Evolutionary conservation across 768 basidiomycete genomes (phyloP).

Genomic region (Boletus reticulatus): DNA sequence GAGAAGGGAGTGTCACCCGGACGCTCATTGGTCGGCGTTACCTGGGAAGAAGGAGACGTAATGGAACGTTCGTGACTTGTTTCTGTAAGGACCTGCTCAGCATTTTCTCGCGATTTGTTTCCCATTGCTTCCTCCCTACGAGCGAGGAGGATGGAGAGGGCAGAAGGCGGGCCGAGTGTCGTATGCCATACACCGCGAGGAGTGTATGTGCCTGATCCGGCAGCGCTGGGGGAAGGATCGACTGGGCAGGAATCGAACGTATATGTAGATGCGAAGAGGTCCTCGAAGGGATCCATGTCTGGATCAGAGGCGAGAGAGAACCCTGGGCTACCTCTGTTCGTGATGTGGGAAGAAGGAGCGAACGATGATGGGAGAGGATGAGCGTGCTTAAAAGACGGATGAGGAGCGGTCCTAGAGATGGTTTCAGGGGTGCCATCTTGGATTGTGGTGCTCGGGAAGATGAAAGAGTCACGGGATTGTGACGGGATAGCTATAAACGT

Average conservation of each 20-base stretch:
- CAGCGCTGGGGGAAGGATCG: slow-evolving; percentile 1
- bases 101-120: background rate
- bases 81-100: background rate
- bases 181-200: slow-evolving; percentile 23
- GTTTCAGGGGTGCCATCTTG: slow-evolving; percentile 26
- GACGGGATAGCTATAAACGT: slow-evolving; percentile 25
- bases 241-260: slow-evolving; percentile 23
- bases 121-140: slow-evolving; percentile 12
- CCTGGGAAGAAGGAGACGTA: slow-evolving; percentile 7
- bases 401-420: slow-evolving; percentile 13
- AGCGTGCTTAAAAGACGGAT: slow-evolving; percentile 16
- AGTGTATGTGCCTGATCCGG: slow-evolving; percentile 16
- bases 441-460: slow-evolving; percentile 34
- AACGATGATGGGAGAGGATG: slow-evolving; percentile 24
- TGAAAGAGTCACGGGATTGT: slow-evolving; percentile 36
- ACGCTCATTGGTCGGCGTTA: slow-evolving; percentile 22
- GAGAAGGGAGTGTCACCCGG: slow-evolving; percentile 2
- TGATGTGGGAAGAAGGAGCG: slow-evolving; percentile 19
- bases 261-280: slow-evolving; percentile 30
- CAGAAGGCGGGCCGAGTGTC: slow-evolving; percentile 28
- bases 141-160: slow-evolving; percentile 36
- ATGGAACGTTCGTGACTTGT: background rate
- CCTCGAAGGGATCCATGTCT: slow-evolving; percentile 24
- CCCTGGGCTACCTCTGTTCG: slow-evolving; percentile 22
- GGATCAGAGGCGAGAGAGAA: slow-evolving; percentile 22